Conservation (phyloP, 306 rosid genomes). For the Senna siamea region DNA sequence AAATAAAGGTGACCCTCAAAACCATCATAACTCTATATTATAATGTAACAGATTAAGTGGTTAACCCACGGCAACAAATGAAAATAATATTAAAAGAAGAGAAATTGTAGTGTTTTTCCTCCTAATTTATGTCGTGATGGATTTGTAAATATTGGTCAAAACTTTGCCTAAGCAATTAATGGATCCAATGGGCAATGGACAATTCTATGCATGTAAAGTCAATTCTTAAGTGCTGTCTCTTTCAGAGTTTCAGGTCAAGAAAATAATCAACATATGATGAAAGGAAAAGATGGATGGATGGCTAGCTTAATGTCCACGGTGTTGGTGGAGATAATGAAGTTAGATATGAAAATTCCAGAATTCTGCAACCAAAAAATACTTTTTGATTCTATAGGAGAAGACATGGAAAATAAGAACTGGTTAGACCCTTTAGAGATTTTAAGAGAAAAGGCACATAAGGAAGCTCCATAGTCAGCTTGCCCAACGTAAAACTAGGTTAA, state of each 20-base stretch:
- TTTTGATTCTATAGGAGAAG: not conserved
- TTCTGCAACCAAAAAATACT: not conserved
- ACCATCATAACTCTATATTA: not conserved
- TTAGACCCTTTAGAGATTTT: conserved; percentile 9
- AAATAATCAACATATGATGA: conserved; percentile 4
- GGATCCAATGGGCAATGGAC: not conserved
- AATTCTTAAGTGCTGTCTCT: conserved; percentile 42
- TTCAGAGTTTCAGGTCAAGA: conserved; percentile 8
- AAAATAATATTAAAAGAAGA: not conserved
- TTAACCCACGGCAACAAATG: conserved; percentile 8
- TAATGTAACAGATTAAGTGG: not conserved
- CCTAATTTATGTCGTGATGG: conserved; percentile 13
- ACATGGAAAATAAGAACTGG: not conserved
- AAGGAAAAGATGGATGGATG: not conserved
- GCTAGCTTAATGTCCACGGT: conserved; percentile 5
- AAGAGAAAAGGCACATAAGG: not conserved
- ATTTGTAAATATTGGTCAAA: conserved; percentile 18
- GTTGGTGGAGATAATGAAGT: not conserved
- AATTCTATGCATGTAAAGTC: conserved; percentile 36
- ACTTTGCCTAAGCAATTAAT: conserved; percentile 10
- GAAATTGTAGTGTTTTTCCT: not conserved
- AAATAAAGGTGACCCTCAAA: not conserved
- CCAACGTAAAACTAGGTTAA: conserved; percentile 11
- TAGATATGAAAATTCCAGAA: not conserved
- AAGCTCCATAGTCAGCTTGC: conserved; percentile 1